Percentiles rank a stretch among this genome's conserved stretches.
phyloP scores from a whole-genome alignment of 257 asterid genomes.

The Solanum pennellii region DNA sequence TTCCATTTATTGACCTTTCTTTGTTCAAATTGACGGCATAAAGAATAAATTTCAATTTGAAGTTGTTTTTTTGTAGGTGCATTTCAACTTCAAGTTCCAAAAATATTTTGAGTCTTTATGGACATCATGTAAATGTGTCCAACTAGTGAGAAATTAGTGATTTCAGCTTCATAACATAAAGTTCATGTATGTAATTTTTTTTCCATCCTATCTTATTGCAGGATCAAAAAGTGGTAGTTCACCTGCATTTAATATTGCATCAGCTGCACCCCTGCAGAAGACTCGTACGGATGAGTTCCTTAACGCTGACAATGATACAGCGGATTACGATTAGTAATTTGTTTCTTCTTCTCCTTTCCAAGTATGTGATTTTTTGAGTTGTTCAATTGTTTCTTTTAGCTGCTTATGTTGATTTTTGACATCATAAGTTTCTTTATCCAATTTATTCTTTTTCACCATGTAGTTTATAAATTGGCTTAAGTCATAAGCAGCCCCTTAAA shows the following conservation, averaged over 20 bases:
- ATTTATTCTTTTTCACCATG: background rate
- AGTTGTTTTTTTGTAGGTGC: background rate
- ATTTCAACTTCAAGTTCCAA: background rate
- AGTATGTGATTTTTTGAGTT: background rate
- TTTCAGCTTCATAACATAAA: background rate
- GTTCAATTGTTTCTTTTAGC: background rate
- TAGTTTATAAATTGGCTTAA: no score
- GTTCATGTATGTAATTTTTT: background rate
- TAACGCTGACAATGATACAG: conserved; percentile 84
- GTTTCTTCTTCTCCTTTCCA: background rate
- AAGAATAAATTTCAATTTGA: background rate
- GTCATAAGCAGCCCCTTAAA: no score
- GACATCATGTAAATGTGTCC: background rate
- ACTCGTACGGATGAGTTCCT: conserved; percentile 87
- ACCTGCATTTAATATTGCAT: conserved; percentile 45
- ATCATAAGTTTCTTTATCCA: background rate
- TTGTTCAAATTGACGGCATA: background rate
- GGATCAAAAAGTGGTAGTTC: conserved; percentile 53
- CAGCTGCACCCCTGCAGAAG: conserved; percentile 49
- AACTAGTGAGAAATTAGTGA: background rate
- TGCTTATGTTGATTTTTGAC: background rate
- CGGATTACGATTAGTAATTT: conserved; percentile 86
- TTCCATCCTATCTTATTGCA: conserved; percentile 17
- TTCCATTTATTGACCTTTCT: background rate
- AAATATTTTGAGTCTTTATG: background rate